Evolutionary conservation across 2,329 filamentous ascomycete genomes (phyloP).

Genomic region (Chaetomium sp.): DNA sequence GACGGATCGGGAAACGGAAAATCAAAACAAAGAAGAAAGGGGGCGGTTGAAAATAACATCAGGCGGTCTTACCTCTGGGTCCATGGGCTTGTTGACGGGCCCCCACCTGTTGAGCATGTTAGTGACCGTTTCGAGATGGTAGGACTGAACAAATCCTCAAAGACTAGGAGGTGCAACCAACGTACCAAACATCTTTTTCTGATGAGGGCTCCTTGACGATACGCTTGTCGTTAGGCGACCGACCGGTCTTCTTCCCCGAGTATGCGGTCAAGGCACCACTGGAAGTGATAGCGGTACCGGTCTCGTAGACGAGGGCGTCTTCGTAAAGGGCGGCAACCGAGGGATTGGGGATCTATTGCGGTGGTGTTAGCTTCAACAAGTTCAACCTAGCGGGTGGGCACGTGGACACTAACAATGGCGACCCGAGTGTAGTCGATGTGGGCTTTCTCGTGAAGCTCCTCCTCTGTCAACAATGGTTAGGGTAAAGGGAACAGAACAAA

Average conservation of each 20-base stretch:
- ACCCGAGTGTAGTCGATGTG: conserved; percentile 99
- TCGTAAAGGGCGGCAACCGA: conserved; percentile 95
- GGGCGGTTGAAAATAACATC: conserved; percentile 7
- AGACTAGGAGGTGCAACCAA: conserved; percentile 1
- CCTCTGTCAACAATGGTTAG: conserved; percentile 44
- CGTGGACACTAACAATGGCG: conserved; percentile 67
- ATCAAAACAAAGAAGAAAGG: conserved; percentile 2
- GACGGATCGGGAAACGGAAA: neutral
- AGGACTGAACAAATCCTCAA: neutral
- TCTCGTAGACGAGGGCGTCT: conserved; percentile 95
- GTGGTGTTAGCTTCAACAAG: conserved; percentile 19
- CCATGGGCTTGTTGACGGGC: conserved; percentile 99
- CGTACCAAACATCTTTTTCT: conserved; percentile 81
- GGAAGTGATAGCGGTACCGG: conserved; percentile 93
- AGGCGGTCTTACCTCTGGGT: conserved; percentile 69
- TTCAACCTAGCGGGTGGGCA: neutral
- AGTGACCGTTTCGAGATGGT: conserved; percentile 2
- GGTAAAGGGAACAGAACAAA: neutral
- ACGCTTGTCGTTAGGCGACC: conserved; percentile 94
- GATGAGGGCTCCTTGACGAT: conserved; percentile 88
- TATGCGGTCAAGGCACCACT: conserved; percentile 93
- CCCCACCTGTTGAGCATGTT: conserved; percentile 58
- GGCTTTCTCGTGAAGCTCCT: conserved; percentile 93
- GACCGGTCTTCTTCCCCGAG: conserved; percentile 95
- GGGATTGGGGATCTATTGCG: conserved; percentile 68